Conservation (phyloP, 1,284 basidiomycete genomes). For the Schizophyllum commune region DNA sequence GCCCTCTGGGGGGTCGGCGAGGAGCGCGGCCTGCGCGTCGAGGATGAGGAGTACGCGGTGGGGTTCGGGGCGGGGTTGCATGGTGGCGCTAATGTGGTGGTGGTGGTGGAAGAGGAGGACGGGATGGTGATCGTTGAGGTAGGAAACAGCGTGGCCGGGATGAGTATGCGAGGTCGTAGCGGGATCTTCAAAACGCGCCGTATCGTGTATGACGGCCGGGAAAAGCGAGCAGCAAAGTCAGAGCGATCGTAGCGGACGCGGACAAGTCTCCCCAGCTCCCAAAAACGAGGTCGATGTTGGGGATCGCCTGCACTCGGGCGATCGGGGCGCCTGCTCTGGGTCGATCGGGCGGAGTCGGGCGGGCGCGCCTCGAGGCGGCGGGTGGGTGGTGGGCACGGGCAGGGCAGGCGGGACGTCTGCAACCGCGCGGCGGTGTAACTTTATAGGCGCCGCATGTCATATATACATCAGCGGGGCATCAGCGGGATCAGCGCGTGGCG, state of each 20-base stretch:
- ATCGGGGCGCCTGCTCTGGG: not conserved
- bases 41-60: conserved; percentile 50
- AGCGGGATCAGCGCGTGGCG: not conserved
- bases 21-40: conserved; percentile 47
- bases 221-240: too few species aligned
- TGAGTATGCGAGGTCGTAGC: too few species aligned
- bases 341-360: not conserved
- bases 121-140: too few species aligned
- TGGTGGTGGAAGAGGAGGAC: too few species aligned
- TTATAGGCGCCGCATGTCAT: not conserved
- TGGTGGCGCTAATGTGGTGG: not conserved
- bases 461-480: not conserved
- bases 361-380: not conserved
- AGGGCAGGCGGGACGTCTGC: not conserved
- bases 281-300: too few species aligned
- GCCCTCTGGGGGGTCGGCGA: conserved; percentile 38
- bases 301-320: too few species aligned
- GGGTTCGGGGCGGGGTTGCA: not conserved
- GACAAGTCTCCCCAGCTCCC: too few species aligned
- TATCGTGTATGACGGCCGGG: too few species aligned
- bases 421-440: not conserved
- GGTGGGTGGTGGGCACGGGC: not conserved
- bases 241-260: too few species aligned
- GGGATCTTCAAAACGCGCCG: too few species aligned
- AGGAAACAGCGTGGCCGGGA: too few species aligned